Evolutionary conservation across 2,329 filamentous ascomycete species (phyloP).

Genomic region (Aspergillus pseudotamarii): DNA sequence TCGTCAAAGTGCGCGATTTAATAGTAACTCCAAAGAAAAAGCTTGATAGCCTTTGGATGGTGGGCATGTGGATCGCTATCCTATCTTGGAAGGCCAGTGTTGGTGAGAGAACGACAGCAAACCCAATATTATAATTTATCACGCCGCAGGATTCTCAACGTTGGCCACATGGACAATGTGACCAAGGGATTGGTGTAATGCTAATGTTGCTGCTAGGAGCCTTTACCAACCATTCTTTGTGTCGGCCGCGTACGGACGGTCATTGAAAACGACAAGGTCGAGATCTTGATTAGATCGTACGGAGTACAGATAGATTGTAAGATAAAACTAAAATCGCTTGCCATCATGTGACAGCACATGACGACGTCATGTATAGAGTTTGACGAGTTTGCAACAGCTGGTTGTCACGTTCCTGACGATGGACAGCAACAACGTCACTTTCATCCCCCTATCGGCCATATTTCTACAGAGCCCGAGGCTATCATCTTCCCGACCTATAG

Average conservation of each 20-base stretch:
- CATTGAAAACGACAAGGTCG: neutral
- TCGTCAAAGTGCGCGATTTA: neutral
- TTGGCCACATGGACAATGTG: neutral
- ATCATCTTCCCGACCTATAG: neutral
- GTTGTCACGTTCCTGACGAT: conserved; percentile 12
- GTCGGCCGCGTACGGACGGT: neutral
- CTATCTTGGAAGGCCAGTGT: neutral
- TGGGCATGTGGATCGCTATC: neutral
- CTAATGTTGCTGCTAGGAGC: neutral
- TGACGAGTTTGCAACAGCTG: conserved; percentile 18
- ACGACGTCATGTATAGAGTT: conserved; percentile 12
- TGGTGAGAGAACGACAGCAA: neutral
- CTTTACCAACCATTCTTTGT: too few species aligned
- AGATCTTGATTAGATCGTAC: neutral
- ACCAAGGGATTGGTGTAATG: neutral
- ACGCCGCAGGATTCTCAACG: neutral
- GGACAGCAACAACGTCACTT: conserved; percentile 7
- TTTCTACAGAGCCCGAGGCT: conserved; percentile 3
- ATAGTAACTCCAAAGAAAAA: neutral
- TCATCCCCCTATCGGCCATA: conserved; percentile 1
- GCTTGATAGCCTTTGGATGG: neutral
- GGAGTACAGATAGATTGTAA: neutral
- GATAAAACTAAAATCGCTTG: neutral
- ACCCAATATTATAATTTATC: neutral
- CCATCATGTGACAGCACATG: conserved; percentile 8